These are phyloP conservation scores for Aureobasidium lini DNA, from an alignment of 2,329 filamentous ascomycete genomes.

Conservation along the genomic window DNA sequence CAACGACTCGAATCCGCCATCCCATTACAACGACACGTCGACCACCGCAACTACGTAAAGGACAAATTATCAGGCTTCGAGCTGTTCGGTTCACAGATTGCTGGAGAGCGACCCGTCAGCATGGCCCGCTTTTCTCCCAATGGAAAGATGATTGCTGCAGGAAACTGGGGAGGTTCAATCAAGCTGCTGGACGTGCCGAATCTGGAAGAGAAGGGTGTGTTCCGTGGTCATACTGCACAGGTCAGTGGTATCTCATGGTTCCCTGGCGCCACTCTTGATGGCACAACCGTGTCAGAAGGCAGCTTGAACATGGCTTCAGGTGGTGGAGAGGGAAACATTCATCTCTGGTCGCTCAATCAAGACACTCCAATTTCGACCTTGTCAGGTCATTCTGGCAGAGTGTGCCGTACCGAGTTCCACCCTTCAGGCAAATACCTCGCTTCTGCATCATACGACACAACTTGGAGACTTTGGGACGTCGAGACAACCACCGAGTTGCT, in stretches of 20 bases:
- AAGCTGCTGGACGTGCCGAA: slow-evolving; percentile 79
- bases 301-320: slow-evolving; percentile 84
- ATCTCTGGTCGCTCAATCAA: slow-evolving; percentile 82
- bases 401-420: slow-evolving; percentile 90
- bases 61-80: slow-evolving; percentile 76
- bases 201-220: slow-evolving; percentile 64
- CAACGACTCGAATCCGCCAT: slow-evolving; percentile 78
- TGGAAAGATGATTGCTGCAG: slow-evolving; percentile 74
- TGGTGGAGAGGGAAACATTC: slow-evolving; percentile 78
- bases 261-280: slow-evolving; percentile 69
- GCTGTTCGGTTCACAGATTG: slow-evolving; percentile 86
- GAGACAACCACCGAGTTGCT: slow-evolving; percentile 76
- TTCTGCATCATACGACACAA: slow-evolving; percentile 91
- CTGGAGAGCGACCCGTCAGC: slow-evolving; percentile 82
- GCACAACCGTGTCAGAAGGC: slow-evolving; percentile 57
- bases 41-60: slow-evolving; percentile 83
- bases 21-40: slow-evolving; percentile 80
- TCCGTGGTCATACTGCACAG: slow-evolving; percentile 80
- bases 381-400: slow-evolving; percentile 74
- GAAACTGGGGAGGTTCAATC: slow-evolving; percentile 87
- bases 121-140: slow-evolving; percentile 87
- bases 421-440: slow-evolving; percentile 84
- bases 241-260: slow-evolving; percentile 88
- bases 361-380: slow-evolving; percentile 80
- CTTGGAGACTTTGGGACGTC: slow-evolving; percentile 94